Percentiles rank a stretch among this genome's conserved stretches.
Evolutionary conservation across 192 early-diverging fungal genomes (phyloP).

Genomic region (Anaeromyces robustus): DNA sequence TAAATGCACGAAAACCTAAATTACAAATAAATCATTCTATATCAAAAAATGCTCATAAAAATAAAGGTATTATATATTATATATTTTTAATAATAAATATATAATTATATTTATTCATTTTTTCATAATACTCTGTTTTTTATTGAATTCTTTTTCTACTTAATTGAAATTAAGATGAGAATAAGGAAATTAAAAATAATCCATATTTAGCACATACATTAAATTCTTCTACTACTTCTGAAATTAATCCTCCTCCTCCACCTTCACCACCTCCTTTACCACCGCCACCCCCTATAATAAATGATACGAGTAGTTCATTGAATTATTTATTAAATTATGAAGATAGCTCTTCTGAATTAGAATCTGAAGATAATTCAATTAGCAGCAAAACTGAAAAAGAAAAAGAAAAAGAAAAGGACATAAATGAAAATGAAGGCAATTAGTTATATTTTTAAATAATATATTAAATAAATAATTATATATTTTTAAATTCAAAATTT

Average conservation of each 20-base stretch:
- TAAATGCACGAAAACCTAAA: neutral
- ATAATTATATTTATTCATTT: neutral
- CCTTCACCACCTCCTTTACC: neutral
- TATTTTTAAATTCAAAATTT: no score
- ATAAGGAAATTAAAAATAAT: neutral
- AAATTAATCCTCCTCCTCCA: neutral
- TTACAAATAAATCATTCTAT: neutral
- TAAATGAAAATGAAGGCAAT: neutral
- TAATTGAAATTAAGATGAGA: neutral
- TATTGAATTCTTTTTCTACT: neutral
- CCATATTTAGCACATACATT: neutral
- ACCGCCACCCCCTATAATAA: neutral
- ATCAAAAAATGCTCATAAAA: neutral
- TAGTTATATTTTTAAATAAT: no score
- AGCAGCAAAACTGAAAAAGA: neutral
- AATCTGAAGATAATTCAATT: neutral
- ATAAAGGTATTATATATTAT: constrained; percentile 6
- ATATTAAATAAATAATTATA: no score
- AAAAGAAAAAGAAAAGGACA: neutral
- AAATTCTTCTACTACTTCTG: neutral
- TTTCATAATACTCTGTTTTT: neutral
- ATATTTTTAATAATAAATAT: no score
- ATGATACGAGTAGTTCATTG: neutral
- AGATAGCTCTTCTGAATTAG: neutral
- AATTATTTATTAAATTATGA: neutral